These are phyloP conservation scores for Fusarium begoniae DNA, from an alignment of 2,329 filamentous ascomycete genomes.

Conservation along the genomic window DNA sequence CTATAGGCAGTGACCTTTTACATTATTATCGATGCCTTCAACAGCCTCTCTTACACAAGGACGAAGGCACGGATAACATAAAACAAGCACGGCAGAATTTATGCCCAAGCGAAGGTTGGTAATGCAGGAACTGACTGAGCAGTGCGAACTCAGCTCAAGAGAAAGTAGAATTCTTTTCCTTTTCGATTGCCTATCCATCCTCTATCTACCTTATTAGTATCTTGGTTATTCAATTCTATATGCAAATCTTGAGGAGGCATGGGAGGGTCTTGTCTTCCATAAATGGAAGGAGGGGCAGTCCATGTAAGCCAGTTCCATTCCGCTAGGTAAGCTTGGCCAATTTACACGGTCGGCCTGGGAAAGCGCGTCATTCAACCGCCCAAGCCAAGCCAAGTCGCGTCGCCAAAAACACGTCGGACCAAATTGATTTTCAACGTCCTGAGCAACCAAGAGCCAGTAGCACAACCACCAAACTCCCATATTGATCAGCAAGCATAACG, in stretches of 20 bases:
- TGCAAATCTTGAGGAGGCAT: not conserved
- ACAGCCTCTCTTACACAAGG: not conserved
- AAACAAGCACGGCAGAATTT: not conserved
- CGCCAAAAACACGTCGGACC: constrained; percentile 42
- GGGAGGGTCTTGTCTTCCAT: not conserved
- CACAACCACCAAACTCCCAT: not conserved
- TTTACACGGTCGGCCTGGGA: constrained; percentile 12
- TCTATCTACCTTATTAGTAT: not conserved
- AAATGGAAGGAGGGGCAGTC: constrained; percentile 33
- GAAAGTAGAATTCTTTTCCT: not conserved
- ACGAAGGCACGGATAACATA: not conserved
- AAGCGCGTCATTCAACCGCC: constrained; percentile 36
- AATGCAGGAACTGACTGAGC: not conserved
- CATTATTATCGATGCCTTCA: not conserved
- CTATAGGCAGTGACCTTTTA: not conserved
- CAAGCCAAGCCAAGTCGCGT: constrained; percentile 34
- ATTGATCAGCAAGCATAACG: constrained; percentile 14
- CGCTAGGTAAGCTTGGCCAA: constrained; percentile 6
- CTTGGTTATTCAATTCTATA: not conserved
- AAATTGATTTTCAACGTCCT: constrained; percentile 37
- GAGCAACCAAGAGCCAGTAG: constrained; percentile 1
- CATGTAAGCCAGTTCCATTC: not conserved
- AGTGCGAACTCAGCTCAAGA: not conserved
- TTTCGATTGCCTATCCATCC: not conserved
- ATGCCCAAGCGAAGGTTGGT: not conserved